These are phyloP conservation scores for Tetraselmis chui DNA, from an alignment of 139 green algal genomes.

Conservation along the genomic window DNA sequence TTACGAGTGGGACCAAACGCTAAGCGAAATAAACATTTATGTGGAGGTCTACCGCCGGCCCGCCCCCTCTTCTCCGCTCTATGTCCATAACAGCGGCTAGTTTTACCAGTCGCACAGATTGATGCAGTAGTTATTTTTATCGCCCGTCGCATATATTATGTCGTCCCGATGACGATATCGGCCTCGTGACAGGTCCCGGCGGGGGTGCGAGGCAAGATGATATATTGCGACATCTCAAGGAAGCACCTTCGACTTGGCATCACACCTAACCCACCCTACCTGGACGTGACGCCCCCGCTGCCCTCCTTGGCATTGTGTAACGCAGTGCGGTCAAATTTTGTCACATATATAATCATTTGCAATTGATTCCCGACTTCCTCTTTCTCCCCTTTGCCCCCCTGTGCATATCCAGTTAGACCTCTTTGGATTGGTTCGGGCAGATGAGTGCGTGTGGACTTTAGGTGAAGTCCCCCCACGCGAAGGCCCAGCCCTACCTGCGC, in stretches of 20 bases:
- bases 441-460: slow-evolving; percentile 81
- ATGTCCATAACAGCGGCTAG: no score
- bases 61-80: no score
- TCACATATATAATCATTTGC: no score
- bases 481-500: no score
- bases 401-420: background rate
- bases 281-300: slow-evolving; percentile 57
- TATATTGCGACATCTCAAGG: slow-evolving; percentile 53
- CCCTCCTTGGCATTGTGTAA: no score
- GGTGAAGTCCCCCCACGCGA: slow-evolving; percentile 25
- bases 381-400: background rate
- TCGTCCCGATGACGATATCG: no score
- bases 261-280: slow-evolving; percentile 68
- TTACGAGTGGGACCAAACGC: slow-evolving; percentile 89
- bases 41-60: slow-evolving; percentile 25
- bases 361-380: no score
- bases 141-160: no score
- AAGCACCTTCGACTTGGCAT: slow-evolving; percentile 61
- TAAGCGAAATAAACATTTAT: slow-evolving; percentile 79
- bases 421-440: background rate
- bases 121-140: no score
- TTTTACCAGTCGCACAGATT: no score
- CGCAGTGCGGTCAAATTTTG: no score
- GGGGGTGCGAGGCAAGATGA: slow-evolving; percentile 54
- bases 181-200: slow-evolving; percentile 49